Base-by-base conservation (phyloP, 2,329 filamentous ascomycete species). In the Botrytis deweyae region DNA sequence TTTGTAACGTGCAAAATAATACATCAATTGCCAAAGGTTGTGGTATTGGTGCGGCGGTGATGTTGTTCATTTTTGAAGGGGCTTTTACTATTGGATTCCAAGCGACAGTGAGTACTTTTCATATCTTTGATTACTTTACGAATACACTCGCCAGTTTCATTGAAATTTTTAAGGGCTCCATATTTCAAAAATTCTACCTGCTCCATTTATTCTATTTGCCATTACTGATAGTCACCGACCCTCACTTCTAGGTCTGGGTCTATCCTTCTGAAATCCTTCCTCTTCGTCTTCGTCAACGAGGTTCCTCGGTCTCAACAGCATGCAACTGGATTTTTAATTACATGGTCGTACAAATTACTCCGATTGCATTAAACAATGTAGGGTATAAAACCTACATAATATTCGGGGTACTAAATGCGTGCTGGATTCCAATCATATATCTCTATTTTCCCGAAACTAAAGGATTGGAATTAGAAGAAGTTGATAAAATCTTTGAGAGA, bases 391-490 rank as follows among this genome's bases (percentile, higher is more conserved):
- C 82, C 40, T 83, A 83, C 72, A 80, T 83, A 12, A 79, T 83
- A 16, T 83, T 81, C 68, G 79, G 77, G 20, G 78, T 78, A 18
- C 72, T 83, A 1, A 76, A 80, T 49, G 77, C 79, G 1, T 62
- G 79, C 40, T 78, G 80, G 58, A 81, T 84, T 25, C 83, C 83
- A 0, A 89, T 90, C 64, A 87, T 91, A 62, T 91, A 87, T 83
- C 89, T 89, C 79, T 86, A 89, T 77, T 90, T 90, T 4, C 89
- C 89, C 0, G 89, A 92, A 81, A 91, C 90, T 0, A 91, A 90
- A 79, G 85, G 88, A 0, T 81, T 91, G 2, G 88, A 88, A 0
- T 84, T 92, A 0, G 90, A 92, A 77, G 90, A 91, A 78, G 89
- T 92, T 84, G 88, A 79, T 64, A 9, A 46, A 3, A 8, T 73